Evolutionary conservation across 441 rosid genomes (phyloP).

Genomic region (Rhodomyrtus psidioides): DNA sequence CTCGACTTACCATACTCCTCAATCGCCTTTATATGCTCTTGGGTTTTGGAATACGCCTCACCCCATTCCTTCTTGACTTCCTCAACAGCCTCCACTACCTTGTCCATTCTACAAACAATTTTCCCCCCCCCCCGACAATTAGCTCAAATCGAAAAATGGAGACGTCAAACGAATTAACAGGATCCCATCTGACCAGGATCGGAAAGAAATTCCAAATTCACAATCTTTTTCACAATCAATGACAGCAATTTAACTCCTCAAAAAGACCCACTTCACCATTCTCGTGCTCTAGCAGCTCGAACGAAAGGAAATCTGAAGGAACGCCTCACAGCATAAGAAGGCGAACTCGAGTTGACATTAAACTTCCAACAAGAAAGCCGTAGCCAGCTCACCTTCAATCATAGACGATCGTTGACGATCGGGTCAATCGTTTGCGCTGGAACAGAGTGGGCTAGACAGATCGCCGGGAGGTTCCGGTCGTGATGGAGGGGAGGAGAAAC

Average conservation of each 20-base stretch:
- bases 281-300: neutral
- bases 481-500: neutral
- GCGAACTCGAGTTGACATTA: too few species aligned
- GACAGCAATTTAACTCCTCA: neutral
- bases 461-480: neutral
- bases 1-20: conserved; percentile 46
- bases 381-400: neutral
- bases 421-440: rapidly evolving
- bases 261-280: neutral
- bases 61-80: conserved; percentile 85
- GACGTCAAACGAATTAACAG: neutral
- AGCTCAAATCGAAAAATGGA: neutral
- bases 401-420: neutral
- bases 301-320: neutral
- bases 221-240: neutral
- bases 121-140: neutral
- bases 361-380: neutral
- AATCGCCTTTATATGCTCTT: conserved; percentile 45
- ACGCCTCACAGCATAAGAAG: neutral
- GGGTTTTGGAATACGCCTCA: conserved; percentile 43
- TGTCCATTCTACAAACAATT: conserved; percentile 38
- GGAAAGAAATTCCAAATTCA: neutral
- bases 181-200: neutral
- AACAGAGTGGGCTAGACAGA: neutral
- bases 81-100: conserved; percentile 73